Evolutionary conservation across 2,329 filamentous ascomycete species (phyloP).

Genomic region (Periconia digitata): DNA sequence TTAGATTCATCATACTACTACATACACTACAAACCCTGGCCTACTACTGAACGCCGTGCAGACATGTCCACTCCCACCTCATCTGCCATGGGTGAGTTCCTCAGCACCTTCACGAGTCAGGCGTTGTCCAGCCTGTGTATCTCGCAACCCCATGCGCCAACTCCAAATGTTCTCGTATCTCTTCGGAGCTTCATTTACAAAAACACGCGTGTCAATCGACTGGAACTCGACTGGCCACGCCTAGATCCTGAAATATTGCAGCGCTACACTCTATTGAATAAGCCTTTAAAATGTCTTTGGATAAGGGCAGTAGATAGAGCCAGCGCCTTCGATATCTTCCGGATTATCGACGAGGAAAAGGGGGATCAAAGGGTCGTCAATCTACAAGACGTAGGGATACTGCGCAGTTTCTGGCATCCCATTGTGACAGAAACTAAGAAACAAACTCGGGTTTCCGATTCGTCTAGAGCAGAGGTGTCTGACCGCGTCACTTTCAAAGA

Average conservation of each 20-base stretch:
- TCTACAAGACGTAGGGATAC: not conserved
- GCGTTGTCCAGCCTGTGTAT: conserved; percentile 18
- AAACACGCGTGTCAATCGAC: conserved; percentile 11
- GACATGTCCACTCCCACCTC: conserved; percentile 9
- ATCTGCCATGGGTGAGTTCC: conserved; percentile 23
- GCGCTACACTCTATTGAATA: conserved; percentile 13
- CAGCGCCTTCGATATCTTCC: conserved; percentile 18
- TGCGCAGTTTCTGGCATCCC: not conserved
- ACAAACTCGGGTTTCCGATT: no score
- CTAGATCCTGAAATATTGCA: conserved; percentile 18
- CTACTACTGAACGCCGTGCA: conserved; percentile 16
- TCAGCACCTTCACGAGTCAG: conserved; percentile 21
- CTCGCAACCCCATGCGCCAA: conserved; percentile 18
- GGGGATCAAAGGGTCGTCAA: not conserved
- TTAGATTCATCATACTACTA: conserved; percentile 15
- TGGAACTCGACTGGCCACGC: conserved; percentile 32
- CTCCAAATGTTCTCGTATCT: conserved; percentile 15
- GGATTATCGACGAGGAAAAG: not conserved
- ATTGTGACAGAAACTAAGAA: no score
- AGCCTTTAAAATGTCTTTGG: conserved; percentile 17
- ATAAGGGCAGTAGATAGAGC: conserved; percentile 14
- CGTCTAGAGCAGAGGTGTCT: no score
- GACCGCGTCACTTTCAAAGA: no score
- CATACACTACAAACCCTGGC: conserved; percentile 21
- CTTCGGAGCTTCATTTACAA: conserved; percentile 18